Evolutionary conservation across 352 stramenopile genomes (phyloP).

Genomic region (Ophiocytium majus): DNA sequence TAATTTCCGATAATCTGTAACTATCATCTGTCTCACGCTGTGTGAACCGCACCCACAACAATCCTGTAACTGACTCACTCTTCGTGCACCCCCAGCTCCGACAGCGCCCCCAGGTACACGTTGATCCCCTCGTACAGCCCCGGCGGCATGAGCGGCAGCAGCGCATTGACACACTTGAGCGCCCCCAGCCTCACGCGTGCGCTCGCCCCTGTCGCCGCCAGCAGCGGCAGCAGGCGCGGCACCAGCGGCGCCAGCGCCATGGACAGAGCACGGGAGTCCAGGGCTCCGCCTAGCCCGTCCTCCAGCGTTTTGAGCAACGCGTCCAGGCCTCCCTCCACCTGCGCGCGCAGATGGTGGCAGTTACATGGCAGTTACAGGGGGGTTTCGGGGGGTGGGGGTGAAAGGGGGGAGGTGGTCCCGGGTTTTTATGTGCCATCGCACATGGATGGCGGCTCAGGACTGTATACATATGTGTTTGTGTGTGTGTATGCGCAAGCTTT

Average conservation of each 20-base stretch:
- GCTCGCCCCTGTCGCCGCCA: background rate
- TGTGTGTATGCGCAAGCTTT: no score
- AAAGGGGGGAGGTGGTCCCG: no score
- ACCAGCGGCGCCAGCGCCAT: background rate
- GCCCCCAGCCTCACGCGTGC: background rate
- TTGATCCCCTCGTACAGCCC: background rate
- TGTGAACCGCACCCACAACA: no score
- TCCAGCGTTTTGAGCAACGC: background rate
- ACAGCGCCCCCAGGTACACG: background rate
- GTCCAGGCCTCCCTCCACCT: background rate
- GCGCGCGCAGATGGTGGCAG: no score
- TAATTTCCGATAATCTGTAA: no score
- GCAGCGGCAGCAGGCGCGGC: background rate
- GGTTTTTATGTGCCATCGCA: no score
- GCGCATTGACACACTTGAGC: slow-evolving; percentile 1
- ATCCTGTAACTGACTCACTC: background rate
- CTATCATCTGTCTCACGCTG: no score
- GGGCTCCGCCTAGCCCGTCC: background rate
- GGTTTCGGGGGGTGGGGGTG: no score
- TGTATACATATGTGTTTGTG: no score
- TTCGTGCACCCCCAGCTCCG: background rate
- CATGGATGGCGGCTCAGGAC: no score
- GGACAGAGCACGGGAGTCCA: background rate
- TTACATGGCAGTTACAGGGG: no score
- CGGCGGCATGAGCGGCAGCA: background rate